Base-by-base conservation (phyloP, 2,329 filamentous ascomycete species). In the Ustulina deusta region DNA sequence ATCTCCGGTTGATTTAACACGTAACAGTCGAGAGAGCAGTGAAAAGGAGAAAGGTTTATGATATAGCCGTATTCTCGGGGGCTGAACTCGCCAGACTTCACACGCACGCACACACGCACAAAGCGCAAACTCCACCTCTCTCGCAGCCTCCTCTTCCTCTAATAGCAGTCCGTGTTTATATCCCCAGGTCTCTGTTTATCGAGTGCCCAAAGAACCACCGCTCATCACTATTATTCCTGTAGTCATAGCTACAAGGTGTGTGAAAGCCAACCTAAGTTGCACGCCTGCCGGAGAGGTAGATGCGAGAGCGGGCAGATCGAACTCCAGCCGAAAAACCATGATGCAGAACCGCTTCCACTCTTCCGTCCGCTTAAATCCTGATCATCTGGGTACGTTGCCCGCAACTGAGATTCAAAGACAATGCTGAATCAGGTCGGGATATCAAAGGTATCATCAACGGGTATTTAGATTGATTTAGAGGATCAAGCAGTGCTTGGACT, bases 401-500 rank as follows among this genome's bases (percentile, higher is more conserved):
- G 71, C 71, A 74, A 73, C 71, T 69, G 71, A 74, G 73, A 72
- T 69, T 69, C 69, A 72, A 74, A 72, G 72, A 72, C 70, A 71
- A 77, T 71, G 72, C 71, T 73, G 72, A 72, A 71, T 72, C 73
- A 72, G 70, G 74, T 71, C 71, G 75, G 73, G 72, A 73, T 74
- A 75, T 75, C 73, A 73, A 75, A 74, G 73, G 74, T 76, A 74
- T 76, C 73, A 72, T 74, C 71, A 69, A 63, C 62, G 73, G 70
- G 71, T 68, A 68, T 73, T 71, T 64, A 63, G 61, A 59, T 63
- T 70, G 67, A 70, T 86, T 91, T 96, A 97, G 88, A 97, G 87
- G 82, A 97, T 90, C 81, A 89, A 81, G 86, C 91, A 94, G n/a
- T n/a, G n/a, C 88, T 93, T 76, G 64, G 67, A 92, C 84, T 89